Percentiles rank a stretch among this genome's conserved stretches.
Evolutionary conservation across 1,284 basidiomycete species (phyloP).

Genomic region (Puccinia sorghi): DNA sequence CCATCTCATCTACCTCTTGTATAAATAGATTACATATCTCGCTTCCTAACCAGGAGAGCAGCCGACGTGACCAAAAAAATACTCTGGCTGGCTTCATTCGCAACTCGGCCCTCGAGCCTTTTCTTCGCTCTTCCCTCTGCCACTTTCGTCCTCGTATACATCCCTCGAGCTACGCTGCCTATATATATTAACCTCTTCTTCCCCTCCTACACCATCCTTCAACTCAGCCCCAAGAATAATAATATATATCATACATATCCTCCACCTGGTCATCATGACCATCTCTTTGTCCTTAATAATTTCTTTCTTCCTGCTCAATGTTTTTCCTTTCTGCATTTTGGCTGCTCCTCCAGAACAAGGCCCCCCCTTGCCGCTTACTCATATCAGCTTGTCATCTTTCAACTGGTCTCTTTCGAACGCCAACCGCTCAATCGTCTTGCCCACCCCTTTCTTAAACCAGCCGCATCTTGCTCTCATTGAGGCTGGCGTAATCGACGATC

Average conservation of each 20-base stretch:
- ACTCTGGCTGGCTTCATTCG: background rate
- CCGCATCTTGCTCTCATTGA: conserved; percentile 54
- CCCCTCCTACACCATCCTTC: no score
- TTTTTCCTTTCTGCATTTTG: background rate
- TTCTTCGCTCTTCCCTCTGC: background rate
- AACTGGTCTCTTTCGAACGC: conserved; percentile 54
- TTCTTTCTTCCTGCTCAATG: background rate
- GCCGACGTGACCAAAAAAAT: background rate
- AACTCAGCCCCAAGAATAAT: no score
- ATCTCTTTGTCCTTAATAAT: conserved; percentile 3
- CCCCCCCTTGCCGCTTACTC: conserved; percentile 34
- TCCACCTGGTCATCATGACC: background rate
- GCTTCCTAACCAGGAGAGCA: conserved; percentile 8
- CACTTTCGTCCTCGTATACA: background rate
- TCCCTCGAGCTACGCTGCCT: no score
- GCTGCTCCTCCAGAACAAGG: conserved; percentile 1
- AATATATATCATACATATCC: background rate
- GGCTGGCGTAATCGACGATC: conserved; percentile 54
- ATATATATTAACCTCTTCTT: background rate
- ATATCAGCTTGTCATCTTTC: conserved; percentile 42
- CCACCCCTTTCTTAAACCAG: conserved; percentile 53
- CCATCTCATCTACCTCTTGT: background rate
- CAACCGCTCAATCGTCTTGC: conserved; percentile 53
- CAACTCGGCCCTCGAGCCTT: background rate
- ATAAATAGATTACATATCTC: background rate